Percentiles rank a stretch among this genome's conserved stretches.
Conservation (phyloP, 768 basidiomycete species). For the Mycena haematopus region DNA sequence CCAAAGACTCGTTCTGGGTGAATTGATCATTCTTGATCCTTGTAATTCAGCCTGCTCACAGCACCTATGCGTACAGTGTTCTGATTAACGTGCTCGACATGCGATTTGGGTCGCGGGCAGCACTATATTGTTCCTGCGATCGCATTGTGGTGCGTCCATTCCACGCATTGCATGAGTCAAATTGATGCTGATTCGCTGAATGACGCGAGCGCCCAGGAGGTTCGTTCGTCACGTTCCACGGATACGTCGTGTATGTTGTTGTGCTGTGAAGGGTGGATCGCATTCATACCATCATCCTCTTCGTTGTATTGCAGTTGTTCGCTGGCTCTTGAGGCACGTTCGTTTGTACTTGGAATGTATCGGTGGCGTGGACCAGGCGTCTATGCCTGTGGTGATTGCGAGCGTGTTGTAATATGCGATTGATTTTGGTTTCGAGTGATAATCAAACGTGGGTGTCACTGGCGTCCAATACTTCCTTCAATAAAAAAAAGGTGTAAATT, state of each 20-base stretch:
- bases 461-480: no score
- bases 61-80: constrained; percentile 53
- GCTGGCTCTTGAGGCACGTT: no score
- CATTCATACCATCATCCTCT: neutral
- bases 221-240: constrained; percentile 77
- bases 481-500: no score
- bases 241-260: constrained; percentile 83
- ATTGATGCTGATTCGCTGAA: neutral
- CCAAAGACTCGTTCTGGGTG: no score
- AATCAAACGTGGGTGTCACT: no score
- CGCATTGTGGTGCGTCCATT: constrained; percentile 76
- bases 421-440: no score
- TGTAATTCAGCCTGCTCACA: neutral
- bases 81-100: constrained; percentile 94
- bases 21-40: no score
- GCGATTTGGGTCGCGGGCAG: no score
- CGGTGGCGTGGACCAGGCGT: no score
- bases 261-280: constrained; percentile 89
- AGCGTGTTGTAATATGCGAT: no score
- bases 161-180: constrained; percentile 1
- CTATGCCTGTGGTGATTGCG: no score
- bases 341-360: no score
- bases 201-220: constrained; percentile 79
- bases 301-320: constrained; percentile 16
- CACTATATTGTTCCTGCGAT: constrained; percentile 88